Percentiles rank a stretch among this genome's conserved stretches.
Conservation (phyloP, 1,284 basidiomycete species). For the Inonotus obliquus region DNA sequence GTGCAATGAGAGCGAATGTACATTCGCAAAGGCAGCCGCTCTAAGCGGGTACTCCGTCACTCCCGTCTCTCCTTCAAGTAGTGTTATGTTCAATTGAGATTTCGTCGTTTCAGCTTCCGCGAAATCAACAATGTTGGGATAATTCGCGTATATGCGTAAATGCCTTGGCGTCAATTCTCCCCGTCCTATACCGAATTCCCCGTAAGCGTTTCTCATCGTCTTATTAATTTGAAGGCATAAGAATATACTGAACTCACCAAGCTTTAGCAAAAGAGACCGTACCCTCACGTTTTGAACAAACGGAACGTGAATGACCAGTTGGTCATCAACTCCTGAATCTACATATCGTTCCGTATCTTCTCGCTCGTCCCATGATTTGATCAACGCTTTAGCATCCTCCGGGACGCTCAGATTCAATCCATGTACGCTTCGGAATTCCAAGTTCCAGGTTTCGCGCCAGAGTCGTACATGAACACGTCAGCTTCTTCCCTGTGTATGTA, state of each 20-base stretch:
- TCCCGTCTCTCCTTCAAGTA: constrained; percentile 62
- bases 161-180: constrained; percentile 60
- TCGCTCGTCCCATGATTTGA: constrained; percentile 77
- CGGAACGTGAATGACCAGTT: constrained; percentile 77
- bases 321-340: constrained; percentile 76
- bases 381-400: constrained; percentile 66
- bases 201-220: not conserved
- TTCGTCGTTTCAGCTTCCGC: constrained; percentile 59
- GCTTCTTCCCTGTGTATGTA: no score
- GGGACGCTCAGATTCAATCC: constrained; percentile 73
- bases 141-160: constrained; percentile 66
- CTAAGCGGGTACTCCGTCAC: constrained; percentile 75
- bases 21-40: constrained; percentile 68
- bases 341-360: constrained; percentile 61
- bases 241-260: constrained; percentile 43
- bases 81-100: constrained; percentile 65
- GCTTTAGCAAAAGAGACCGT: constrained; percentile 65
- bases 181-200: not conserved
- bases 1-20: constrained; percentile 68
- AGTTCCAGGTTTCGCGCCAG: constrained; percentile 14
- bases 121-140: constrained; percentile 71
- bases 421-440: constrained; percentile 49
- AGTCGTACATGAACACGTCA: constrained; percentile 1
- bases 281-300: constrained; percentile 75
- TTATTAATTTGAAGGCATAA: not conserved